A percentile compares a stretch with the other conserved stretches of the same genome.
Evolutionary conservation across 768 basidiomycete species (phyloP).

Genomic region (Hygrocybe punicea): DNA sequence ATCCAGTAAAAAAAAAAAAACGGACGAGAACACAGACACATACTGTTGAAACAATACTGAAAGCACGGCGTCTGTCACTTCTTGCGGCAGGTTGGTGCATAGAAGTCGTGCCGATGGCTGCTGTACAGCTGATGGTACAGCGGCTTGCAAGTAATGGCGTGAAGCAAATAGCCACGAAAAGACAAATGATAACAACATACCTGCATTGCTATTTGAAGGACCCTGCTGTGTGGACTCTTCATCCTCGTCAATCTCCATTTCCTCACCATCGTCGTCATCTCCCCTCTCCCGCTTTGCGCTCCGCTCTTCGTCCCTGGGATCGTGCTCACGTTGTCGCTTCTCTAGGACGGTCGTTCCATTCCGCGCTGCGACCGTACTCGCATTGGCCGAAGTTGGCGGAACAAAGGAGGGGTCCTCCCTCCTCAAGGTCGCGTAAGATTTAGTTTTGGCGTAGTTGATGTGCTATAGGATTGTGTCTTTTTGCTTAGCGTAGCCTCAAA

Average conservation of each 20-base stretch:
- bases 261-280: conserved; percentile 73
- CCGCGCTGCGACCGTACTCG: conserved; percentile 42
- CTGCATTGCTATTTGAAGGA: conserved; percentile 27
- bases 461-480: conserved; percentile 48
- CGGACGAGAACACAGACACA: conserved; percentile 32
- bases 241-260: conserved; percentile 95
- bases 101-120: conserved; percentile 60
- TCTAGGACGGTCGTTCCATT: conserved; percentile 33
- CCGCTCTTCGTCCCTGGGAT: conserved; percentile 49
- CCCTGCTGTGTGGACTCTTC: conserved; percentile 51
- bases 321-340: conserved; percentile 64
- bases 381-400: conserved; percentile 63
- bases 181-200: conserved; percentile 42
- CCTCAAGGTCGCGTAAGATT: conserved; percentile 79
- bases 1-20: background rate
- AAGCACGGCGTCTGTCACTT: conserved; percentile 84
- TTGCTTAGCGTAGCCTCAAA: conserved; percentile 13
- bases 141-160: conserved; percentile 33
- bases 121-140: conserved; percentile 48
- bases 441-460: conserved; percentile 86
- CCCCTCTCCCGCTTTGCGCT: conserved; percentile 67
- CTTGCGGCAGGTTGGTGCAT: conserved; percentile 85
- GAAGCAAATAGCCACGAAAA: conserved; percentile 23
- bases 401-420: conserved; percentile 80
- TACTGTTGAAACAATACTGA: conserved; percentile 90